These are phyloP conservation scores for Populus davidiana DNA, from an alignment of 345 rosid genomes.

Conservation along the genomic window DNA sequence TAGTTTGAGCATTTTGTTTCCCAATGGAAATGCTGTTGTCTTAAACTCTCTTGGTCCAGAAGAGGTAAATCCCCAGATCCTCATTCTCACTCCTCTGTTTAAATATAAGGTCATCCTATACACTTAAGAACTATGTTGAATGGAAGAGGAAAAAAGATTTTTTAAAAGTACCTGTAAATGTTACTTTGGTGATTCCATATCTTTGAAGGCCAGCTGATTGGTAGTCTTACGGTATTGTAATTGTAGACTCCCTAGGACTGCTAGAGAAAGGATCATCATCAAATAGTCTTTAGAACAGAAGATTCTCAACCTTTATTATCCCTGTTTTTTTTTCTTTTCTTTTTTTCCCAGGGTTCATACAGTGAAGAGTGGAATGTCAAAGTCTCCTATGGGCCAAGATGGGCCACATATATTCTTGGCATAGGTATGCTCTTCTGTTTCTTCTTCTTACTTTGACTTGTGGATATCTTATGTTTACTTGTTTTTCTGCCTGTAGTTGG, in stretches of 20 bases:
- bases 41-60: slow-evolving; percentile 65
- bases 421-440: slow-evolving; percentile 45
- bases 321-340: slow-evolving; percentile 18
- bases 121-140: background rate
- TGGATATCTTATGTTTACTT: slow-evolving; percentile 1
- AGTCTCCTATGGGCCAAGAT: slow-evolving; percentile 83
- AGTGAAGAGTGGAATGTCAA: slow-evolving; percentile 60
- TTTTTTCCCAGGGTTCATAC: slow-evolving; percentile 47
- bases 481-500: slow-evolving; percentile 44
- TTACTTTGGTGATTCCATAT: background rate
- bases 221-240: background rate
- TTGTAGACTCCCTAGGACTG: slow-evolving; percentile 6
- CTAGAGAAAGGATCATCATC: background rate
- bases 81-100: background rate
- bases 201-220: background rate
- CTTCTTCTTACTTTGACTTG: background rate
- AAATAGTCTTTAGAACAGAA: background rate
- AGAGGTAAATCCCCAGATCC: slow-evolving; percentile 39
- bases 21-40: slow-evolving; percentile 55
- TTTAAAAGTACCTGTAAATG: background rate
- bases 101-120: background rate
- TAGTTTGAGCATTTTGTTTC: slow-evolving; percentile 55
- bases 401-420: slow-evolving; percentile 84
- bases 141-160: background rate
- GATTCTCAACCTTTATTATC: slow-evolving; percentile 1